Conservation (phyloP, 1,139 yeast species). For the Geotrichum siamense region DNA sequence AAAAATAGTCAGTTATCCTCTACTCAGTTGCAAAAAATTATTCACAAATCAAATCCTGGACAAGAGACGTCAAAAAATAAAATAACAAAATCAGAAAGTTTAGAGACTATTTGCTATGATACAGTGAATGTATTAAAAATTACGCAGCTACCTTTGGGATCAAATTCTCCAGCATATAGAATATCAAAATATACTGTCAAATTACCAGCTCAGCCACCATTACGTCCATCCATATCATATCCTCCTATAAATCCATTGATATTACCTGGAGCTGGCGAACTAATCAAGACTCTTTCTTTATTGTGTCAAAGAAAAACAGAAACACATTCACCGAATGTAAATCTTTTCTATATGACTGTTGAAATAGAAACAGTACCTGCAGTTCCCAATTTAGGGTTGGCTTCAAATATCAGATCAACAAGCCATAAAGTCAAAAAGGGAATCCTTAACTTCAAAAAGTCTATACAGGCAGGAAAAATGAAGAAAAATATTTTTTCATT, state of each 20-base stretch:
- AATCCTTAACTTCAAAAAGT: conserved; percentile 29
- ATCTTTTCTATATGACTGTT: conserved; percentile 33
- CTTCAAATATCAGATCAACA: conserved; percentile 22
- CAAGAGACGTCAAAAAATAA: no score
- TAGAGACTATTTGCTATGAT: no score
- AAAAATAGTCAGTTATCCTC: no score
- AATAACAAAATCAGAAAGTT: no score
- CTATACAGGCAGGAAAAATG: conserved; percentile 21
- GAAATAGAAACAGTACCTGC: conserved; percentile 41
- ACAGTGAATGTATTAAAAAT: no score
- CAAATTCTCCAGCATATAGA: neutral
- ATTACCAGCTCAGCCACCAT: neutral
- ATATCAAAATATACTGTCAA: neutral
- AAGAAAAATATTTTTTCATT: conserved; percentile 21
- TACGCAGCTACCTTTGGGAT: neutral
- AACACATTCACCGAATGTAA: neutral
- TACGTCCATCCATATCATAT: neutral
- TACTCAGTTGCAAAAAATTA: no score
- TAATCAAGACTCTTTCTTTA: neutral
- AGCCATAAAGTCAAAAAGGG: conserved; percentile 29
- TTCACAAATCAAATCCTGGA: no score
- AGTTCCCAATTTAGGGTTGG: conserved; percentile 33
- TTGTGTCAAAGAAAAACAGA: neutral
- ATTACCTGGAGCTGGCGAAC: neutral
- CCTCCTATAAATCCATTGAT: conserved; percentile 1